A percentile compares a stretch with the other conserved stretches of the same genome.
Evolutionary conservation across 2,329 filamentous ascomycete genomes (phyloP).

Genomic region (Teratosphaeria destructans): DNA sequence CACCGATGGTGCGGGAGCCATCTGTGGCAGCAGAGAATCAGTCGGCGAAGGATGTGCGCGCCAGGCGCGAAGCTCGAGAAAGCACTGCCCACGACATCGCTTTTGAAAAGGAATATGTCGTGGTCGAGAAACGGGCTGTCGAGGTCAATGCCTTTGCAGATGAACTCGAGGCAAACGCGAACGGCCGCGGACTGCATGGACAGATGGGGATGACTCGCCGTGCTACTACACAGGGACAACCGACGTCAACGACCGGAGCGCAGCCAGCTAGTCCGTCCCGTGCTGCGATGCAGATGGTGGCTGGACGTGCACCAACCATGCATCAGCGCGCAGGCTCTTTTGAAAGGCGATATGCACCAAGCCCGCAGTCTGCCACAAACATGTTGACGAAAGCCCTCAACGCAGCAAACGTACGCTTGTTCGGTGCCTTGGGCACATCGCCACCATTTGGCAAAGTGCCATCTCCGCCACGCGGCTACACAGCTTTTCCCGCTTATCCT

Average conservation of each 20-base stretch:
- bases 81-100: slow-evolving; percentile 75
- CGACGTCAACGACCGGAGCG: slow-evolving; percentile 59
- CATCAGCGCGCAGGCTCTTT: slow-evolving; percentile 72
- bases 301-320: slow-evolving; percentile 50
- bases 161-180: slow-evolving; percentile 65
- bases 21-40: slow-evolving; percentile 12
- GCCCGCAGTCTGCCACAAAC: slow-evolving; percentile 69
- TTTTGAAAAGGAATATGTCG: slow-evolving; percentile 86
- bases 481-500: slow-evolving; percentile 76
- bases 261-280: slow-evolving; percentile 55
- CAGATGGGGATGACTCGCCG: slow-evolving; percentile 59
- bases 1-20: slow-evolving; percentile 40
- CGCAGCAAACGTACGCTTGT: slow-evolving; percentile 70
- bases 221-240: slow-evolving; percentile 65
- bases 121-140: slow-evolving; percentile 89
- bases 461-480: slow-evolving; percentile 67
- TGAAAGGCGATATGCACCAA: slow-evolving; percentile 65
- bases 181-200: slow-evolving; percentile 37
- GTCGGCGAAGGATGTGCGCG: slow-evolving; percentile 8
- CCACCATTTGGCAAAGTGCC: slow-evolving; percentile 47
- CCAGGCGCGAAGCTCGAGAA: slow-evolving; percentile 42
- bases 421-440: slow-evolving; percentile 57
- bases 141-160: slow-evolving; percentile 97
- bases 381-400: slow-evolving; percentile 92
- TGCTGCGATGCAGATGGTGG: slow-evolving; percentile 59